Evolutionary conservation across 2,329 filamentous ascomycete genomes (phyloP).

Genomic region (Chaetomium sp.): DNA sequence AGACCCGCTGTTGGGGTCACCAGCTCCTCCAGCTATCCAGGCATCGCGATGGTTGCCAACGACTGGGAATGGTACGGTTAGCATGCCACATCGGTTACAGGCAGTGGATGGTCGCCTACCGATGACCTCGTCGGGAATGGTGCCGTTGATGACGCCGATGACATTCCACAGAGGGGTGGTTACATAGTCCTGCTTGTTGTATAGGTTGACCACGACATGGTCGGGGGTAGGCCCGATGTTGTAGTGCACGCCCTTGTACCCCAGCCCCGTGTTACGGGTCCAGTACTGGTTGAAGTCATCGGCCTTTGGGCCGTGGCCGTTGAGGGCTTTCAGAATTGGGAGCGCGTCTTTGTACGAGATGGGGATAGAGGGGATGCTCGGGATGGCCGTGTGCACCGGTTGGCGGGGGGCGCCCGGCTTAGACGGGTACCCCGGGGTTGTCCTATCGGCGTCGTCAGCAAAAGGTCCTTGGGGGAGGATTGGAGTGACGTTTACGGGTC

Average conservation of each 20-base stretch:
- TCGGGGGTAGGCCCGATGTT: constrained; percentile 82
- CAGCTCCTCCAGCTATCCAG: constrained; percentile 82
- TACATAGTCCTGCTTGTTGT: constrained; percentile 79
- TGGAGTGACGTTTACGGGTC: constrained; percentile 59
- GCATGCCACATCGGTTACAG: background rate
- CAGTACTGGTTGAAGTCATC: constrained; percentile 73
- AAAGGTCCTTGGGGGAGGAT: background rate
- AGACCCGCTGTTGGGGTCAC: constrained; percentile 81
- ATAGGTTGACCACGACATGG: constrained; percentile 68
- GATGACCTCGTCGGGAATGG: constrained; percentile 80
- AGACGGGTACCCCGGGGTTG: constrained; percentile 90
- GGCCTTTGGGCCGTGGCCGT: constrained; percentile 80
- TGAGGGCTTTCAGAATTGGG: constrained; percentile 85
- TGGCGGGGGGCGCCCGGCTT: constrained; percentile 82
- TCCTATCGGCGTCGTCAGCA: constrained; percentile 45
- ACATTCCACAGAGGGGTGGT: constrained; percentile 88
- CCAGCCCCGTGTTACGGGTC: constrained; percentile 69
- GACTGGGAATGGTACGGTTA: constrained; percentile 46
- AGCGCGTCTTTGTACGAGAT: constrained; percentile 87
- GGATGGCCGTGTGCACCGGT: constrained; percentile 69
- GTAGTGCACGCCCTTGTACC: constrained; percentile 81
- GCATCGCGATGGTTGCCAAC: constrained; percentile 82
- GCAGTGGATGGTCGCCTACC: constrained; percentile 21
- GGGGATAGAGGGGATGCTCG: constrained; percentile 86
- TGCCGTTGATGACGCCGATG: constrained; percentile 89